Conservation (phyloP, 345 rosid genomes). For the Raphanus raphanistrum region DNA sequence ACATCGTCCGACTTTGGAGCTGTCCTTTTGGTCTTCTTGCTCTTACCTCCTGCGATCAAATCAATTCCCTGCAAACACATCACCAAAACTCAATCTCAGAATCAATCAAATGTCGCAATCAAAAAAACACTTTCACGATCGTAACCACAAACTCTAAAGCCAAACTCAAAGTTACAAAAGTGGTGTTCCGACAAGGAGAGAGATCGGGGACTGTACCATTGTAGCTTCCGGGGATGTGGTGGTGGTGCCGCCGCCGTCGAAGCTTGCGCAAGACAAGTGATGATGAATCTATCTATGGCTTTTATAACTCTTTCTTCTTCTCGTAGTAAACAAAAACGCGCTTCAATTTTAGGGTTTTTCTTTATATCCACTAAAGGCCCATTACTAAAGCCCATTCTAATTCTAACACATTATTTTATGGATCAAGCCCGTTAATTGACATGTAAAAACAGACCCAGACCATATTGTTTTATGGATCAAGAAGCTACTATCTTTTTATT, state of each 20-base stretch:
- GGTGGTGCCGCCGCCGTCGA: conserved; percentile 18
- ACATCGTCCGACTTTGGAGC: conserved; percentile 92
- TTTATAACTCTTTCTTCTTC: background rate
- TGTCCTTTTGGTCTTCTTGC: conserved; percentile 82
- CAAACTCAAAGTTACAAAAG: background rate
- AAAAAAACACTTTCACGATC: background rate
- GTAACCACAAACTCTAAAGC: background rate
- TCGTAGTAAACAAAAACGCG: background rate
- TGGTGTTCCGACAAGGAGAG: background rate
- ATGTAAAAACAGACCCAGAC: background rate
- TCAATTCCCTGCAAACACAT: conserved; percentile 71
- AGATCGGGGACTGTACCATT: conserved; percentile 10
- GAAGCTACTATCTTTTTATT: background rate
- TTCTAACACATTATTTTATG: background rate
- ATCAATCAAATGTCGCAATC: background rate
- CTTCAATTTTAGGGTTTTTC: conserved; percentile 25
- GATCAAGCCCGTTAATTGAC: background rate
- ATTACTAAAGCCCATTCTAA: conserved; percentile 1
- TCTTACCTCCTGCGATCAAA: conserved; percentile 93
- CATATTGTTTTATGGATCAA: background rate
- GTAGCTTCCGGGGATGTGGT: conserved; percentile 4
- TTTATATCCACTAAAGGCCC: background rate
- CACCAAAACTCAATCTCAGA: conserved; percentile 3
- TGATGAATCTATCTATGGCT: background rate
- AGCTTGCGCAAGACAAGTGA: background rate